A percentile compares a stretch with the other conserved stretches of the same genome.
Conservation (phyloP, 2,329 filamentous ascomycete species). For the Malbranchea cinnamomea region DNA sequence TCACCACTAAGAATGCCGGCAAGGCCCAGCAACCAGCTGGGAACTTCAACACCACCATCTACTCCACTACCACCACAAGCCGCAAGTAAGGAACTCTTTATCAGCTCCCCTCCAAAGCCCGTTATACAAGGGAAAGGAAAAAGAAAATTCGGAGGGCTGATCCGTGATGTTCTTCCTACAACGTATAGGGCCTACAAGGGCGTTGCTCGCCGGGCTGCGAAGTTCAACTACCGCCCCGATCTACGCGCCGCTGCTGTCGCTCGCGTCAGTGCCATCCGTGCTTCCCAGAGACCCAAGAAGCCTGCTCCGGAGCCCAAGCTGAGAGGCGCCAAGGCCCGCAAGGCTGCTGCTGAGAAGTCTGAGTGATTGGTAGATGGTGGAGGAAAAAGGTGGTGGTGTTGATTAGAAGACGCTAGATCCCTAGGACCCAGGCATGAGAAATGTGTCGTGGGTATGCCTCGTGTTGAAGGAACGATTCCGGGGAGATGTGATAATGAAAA, state of each 20-base stretch:
- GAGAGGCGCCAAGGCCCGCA: conserved; percentile 63
- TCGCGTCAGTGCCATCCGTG: conserved; percentile 73
- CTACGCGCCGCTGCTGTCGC: conserved; percentile 65
- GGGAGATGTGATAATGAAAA: no score
- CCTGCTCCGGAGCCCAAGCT: conserved; percentile 56
- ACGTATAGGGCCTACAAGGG: conserved; percentile 78
- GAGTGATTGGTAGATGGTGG: conserved; percentile 12
- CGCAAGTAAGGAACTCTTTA: conserved; percentile 60
- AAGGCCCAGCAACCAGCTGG: conserved; percentile 59
- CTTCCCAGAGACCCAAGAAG: conserved; percentile 67
- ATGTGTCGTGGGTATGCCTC: no score
- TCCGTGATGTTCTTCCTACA: no score
- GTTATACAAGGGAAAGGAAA: neutral
- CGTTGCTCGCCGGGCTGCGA: conserved; percentile 68
- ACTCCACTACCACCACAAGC: conserved; percentile 56
- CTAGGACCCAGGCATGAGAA: no score
- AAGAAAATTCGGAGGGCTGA: neutral
- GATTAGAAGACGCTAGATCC: no score
- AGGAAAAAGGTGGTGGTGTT: no score
- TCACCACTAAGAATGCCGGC: conserved; percentile 72
- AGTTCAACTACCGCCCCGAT: conserved; percentile 72
- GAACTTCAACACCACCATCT: conserved; percentile 49
- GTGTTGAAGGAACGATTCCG: no score
- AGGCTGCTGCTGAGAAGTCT: conserved; percentile 38
- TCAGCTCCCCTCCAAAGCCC: conserved; percentile 1